Base-by-base conservation (phyloP, 2,329 filamentous ascomycete genomes). In the Fusarium sp. region DNA sequence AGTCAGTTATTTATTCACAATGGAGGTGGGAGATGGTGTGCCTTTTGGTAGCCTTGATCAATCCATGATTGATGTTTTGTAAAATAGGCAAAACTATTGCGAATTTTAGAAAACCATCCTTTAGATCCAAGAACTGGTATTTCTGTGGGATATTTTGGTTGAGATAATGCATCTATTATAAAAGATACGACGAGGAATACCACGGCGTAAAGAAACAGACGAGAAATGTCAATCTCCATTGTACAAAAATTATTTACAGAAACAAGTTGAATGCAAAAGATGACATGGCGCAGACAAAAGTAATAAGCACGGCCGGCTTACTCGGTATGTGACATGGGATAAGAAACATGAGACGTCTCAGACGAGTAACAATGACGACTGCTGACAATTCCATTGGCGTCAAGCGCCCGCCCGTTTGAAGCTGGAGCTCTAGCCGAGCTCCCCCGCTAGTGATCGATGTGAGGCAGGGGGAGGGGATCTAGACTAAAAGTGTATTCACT, bases 41-140 rank as follows among this genome's bases (percentile, higher is more conserved):
- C 85, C 80, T 85, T 85, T 23, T 81, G 74, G 61, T 87, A 86
- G 23, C 85, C 85, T 66, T 86, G 80, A 11, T 79, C 79, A 2
- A 85, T 80, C 85, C 85, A 87, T 7, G 72, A 61, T 30, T 81
- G 80, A 63, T 83, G 85, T 59, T 81, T 78, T 1, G 80, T 76
- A 35, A 85, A 76, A 57, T 84, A 86, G 59, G 78, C 80, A 56
- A 83, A 54, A 76, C 83, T 84, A 67, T 87, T 87, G 54, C 80
- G 77, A 59, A 87, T 41, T 4, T 79, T 82, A 9, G 81, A 82
- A 23, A 84, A 50, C 56, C 81, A 71, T n/a, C 84, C 81, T 30
- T 59, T 57, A 2, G 83, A 61, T 52, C 85, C 85, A 14, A 87
- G 81, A 2, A 82, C 80, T 1, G 85, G 84, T 9, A 87, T 81